Percentiles rank a stretch among this genome's conserved stretches.
phyloP scores from a whole-genome alignment of 805 yeast genomes.

The Ogataea degrootiae region DNA sequence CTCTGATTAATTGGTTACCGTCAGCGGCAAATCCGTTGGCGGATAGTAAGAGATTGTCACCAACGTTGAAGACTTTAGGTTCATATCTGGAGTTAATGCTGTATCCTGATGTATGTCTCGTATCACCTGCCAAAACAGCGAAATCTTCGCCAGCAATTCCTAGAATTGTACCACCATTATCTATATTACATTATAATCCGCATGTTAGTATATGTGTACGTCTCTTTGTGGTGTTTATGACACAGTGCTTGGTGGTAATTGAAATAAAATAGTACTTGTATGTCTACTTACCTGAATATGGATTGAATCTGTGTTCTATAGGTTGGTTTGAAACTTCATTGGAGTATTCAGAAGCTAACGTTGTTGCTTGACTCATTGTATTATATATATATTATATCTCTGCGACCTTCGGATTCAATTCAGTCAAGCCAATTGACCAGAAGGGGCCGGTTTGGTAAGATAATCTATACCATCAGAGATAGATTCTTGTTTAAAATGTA shows the following conservation, averaged over 20 bases:
- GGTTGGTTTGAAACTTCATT: conserved; percentile 52
- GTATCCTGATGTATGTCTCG: conserved; percentile 94
- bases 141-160: conserved; percentile 98
- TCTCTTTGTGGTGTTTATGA: not conserved
- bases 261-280: not conserved
- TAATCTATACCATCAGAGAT: no score
- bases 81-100: conserved; percentile 89
- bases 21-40: conserved; percentile 98
- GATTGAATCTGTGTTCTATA: conserved; percentile 89
- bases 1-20: conserved; percentile 76
- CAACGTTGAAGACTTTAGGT: conserved; percentile 84
- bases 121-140: conserved; percentile 95
- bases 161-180: conserved; percentile 94
- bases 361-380: conserved; percentile 24
- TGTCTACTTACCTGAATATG: conserved; percentile 53
- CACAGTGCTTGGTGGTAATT: no score
- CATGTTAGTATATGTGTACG: not conserved
- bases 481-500: no score
- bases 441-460: no score
- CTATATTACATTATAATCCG: conserved; percentile 25
- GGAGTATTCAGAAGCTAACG: conserved; percentile 65
- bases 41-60: conserved; percentile 80
- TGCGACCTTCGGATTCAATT: not conserved
- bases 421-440: no score
- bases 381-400: not conserved